Evolutionary conservation across 306 rosid species (phyloP).

Genomic region (Lablab purpureus): DNA sequence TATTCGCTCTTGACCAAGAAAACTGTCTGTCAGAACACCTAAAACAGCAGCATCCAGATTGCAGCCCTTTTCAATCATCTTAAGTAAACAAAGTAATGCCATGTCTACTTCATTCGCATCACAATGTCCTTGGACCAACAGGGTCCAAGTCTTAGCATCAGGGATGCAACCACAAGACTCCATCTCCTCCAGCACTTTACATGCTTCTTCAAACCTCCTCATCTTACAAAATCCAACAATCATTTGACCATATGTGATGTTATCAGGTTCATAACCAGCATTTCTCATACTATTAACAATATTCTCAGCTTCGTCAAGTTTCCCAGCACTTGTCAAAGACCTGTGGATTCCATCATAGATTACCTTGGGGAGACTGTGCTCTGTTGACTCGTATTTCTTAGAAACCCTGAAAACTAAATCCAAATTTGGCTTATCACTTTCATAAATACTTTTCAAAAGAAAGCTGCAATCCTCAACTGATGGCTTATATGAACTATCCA

Average conservation of each 20-base stretch:
- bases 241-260: constrained; percentile 79
- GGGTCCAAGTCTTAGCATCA: constrained; percentile 88
- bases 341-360: constrained; percentile 85
- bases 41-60: constrained; percentile 72
- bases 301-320: constrained; percentile 74
- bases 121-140: constrained; percentile 91
- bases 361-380: constrained; percentile 65
- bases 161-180: constrained; percentile 78
- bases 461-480: constrained; percentile 58
- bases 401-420: constrained; percentile 68
- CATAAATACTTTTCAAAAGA: constrained; percentile 62
- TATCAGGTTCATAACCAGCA: constrained; percentile 83
- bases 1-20: constrained; percentile 58
- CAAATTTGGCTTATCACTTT: constrained; percentile 58
- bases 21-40: constrained; percentile 67
- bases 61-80: constrained; percentile 69
- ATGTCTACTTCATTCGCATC: constrained; percentile 64
- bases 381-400: constrained; percentile 67
- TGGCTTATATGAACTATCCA: constrained; percentile 86
- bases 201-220: constrained; percentile 74
- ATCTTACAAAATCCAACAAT: constrained; percentile 83
- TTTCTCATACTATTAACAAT: constrained; percentile 64
- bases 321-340: constrained; percentile 72
- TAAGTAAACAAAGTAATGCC: constrained; percentile 66
- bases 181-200: constrained; percentile 77